A percentile compares a stretch with the other conserved stretches of the same genome.
phyloP scores from a whole-genome alignment of 305 asterid species.

The Striga hermonthica region DNA sequence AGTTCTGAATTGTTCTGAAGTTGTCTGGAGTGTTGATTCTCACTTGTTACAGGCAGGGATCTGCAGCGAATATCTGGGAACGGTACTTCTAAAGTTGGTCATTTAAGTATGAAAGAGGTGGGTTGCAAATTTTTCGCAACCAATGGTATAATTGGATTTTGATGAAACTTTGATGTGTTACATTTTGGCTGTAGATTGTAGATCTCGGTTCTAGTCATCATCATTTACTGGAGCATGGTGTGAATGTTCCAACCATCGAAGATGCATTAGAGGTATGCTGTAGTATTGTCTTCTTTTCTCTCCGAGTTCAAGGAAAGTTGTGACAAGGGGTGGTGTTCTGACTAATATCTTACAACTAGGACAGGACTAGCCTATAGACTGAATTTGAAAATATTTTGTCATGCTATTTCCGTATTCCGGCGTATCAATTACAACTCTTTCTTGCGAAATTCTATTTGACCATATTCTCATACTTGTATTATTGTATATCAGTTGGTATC shows the following conservation, averaged over 20 bases:
- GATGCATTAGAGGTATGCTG: slow-evolving; percentile 71
- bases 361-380: slow-evolving; percentile 12
- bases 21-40: slow-evolving; percentile 63
- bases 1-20: slow-evolving; percentile 26
- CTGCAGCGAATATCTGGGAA: slow-evolving; percentile 84
- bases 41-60: slow-evolving; percentile 91
- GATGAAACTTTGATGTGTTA: slow-evolving; percentile 31
- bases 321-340: not conserved
- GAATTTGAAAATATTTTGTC: slow-evolving; percentile 22
- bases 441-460: slow-evolving; percentile 19
- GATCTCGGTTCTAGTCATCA: slow-evolving; percentile 50
- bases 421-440: slow-evolving; percentile 24
- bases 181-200: slow-evolving; percentile 54
- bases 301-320: slow-evolving; percentile 21
- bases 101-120: slow-evolving; percentile 77
- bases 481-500: slow-evolving; percentile 58
- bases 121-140: slow-evolving; percentile 25
- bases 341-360: slow-evolving; percentile 27
- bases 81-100: slow-evolving; percentile 66
- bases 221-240: slow-evolving; percentile 47
- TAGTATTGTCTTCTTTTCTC: slow-evolving; percentile 25
- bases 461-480: slow-evolving; percentile 33
- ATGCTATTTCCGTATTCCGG: slow-evolving; percentile 19
- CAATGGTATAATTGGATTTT: slow-evolving; percentile 20
- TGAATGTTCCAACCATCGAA: slow-evolving; percentile 66